These are phyloP conservation scores for Venturia aucupariae DNA, from an alignment of 2,329 filamentous ascomycete genomes.

Conservation along the genomic window DNA sequence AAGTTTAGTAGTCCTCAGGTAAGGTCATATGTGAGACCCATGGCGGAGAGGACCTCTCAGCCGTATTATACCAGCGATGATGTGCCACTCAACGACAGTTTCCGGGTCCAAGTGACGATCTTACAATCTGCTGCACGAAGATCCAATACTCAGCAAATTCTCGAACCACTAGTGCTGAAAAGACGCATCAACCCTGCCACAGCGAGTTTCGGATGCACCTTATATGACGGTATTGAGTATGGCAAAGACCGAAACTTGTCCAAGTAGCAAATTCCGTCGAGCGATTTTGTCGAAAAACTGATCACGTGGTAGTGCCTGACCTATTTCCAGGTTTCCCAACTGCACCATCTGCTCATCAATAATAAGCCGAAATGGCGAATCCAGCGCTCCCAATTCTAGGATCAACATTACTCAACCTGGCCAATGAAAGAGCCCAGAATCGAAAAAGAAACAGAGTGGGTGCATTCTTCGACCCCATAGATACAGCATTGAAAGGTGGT, in stretches of 20 bases:
- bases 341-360: not conserved
- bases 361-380: not conserved
- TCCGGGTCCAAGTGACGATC: not conserved
- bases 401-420: not conserved
- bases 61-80: not conserved
- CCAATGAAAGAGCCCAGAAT: not conserved
- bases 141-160: not conserved
- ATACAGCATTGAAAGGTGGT: slow-evolving; percentile 27
- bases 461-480: not conserved
- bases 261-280: too few species aligned
- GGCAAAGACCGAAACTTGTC: too few species aligned
- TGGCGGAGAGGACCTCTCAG: not conserved
- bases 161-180: not conserved
- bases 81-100: not conserved
- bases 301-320: too few species aligned
- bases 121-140: not conserved
- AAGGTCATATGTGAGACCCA: not conserved
- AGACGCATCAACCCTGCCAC: too few species aligned
- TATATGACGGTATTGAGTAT: too few species aligned
- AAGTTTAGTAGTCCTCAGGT: not conserved
- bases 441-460: not conserved
- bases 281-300: too few species aligned
- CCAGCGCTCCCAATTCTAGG: not conserved
- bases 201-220: too few species aligned
- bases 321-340: too few species aligned